These are phyloP conservation scores for Viridothelium virens DNA, from an alignment of 495 filamentous ascomycete species.

Conservation along the genomic window DNA sequence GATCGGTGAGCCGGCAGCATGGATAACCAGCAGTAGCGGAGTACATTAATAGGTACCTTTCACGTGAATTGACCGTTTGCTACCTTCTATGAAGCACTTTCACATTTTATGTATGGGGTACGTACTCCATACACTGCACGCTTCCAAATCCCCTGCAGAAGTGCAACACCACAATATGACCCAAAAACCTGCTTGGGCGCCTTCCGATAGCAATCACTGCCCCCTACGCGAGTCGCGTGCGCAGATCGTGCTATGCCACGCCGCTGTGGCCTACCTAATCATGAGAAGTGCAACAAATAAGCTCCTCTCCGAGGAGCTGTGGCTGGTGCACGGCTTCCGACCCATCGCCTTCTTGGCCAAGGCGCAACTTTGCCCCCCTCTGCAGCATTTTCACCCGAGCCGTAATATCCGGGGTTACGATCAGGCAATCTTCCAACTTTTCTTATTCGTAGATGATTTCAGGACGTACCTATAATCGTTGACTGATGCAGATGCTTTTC, in stretches of 20 bases:
- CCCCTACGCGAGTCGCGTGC: background rate
- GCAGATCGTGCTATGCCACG: background rate
- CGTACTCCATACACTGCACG: background rate
- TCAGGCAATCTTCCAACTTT: background rate
- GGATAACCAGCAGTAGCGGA: background rate
- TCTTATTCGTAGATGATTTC: background rate
- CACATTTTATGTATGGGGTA: background rate
- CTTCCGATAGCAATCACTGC: background rate
- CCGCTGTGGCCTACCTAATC: background rate
- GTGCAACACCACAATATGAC: background rate
- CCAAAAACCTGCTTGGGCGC: background rate
- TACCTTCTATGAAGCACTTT: background rate
- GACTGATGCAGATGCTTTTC: background rate
- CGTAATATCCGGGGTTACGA: background rate
- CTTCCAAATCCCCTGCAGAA: constrained; percentile 3
- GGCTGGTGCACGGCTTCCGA: constrained; percentile 4
- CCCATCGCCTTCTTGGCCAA: constrained; percentile 4
- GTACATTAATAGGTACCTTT: constrained; percentile 10
- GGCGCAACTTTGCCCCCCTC: no score
- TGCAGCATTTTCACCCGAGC: background rate
- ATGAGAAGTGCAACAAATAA: background rate
- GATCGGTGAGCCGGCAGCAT: constrained; percentile 5
- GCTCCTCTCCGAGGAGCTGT: background rate
- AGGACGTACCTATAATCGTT: background rate
- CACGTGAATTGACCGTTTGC: background rate